Evolutionary conservation across 768 basidiomycete species (phyloP), one percentile per base, ranked within the genome.

Genomic region (Rickenella mellea): DNA sequence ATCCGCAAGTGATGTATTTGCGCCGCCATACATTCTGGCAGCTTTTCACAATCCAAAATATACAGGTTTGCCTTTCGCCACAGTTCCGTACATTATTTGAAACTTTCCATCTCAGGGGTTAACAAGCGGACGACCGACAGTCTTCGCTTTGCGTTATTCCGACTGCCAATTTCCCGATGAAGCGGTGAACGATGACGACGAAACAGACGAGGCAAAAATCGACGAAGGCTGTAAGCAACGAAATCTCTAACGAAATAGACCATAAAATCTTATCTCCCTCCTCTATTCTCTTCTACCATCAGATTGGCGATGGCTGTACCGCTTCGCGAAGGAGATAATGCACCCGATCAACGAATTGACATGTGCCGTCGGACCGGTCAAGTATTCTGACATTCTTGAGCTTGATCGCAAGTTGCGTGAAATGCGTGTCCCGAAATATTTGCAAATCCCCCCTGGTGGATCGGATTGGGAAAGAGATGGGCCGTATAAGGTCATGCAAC

Each of bases 301-400:
- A 36, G 33, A 19, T 27, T 41, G 25, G 27, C 41, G 50, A 25
- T 44, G 80, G 81, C 64, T 66, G 41, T 78, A 68, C 53, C 73
- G 73, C 8, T 87, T 85, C 51, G 74, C 81, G 1, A 59, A 68
- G 2, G 77, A 85, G 50, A 76, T 75, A 44, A 74, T 82, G 2
- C 70, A 81, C 1, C 77, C 80, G 6, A 76, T 85, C 4, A 70
- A 74, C 0, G 58, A 71, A 4, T 69, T 71, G 10, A 83, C 81
- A 0, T 59, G 83, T 25, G 77, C 76, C 0, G 71, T 81, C 0
- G 77, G 81, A 45, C 63, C 78, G 2, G 82, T 82, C 0, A 73
- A 68, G 22, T 84, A 83, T 55, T 44, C 57, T 39, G 65, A 63
- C 8, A 68, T 82, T 41, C 47, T 80, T 17, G 61, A 62, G 38